A percentile compares a stretch with the other conserved stretches of the same genome.
Conservation (phyloP, 768 basidiomycete genomes). For the Leccinum truebloodii region DNA sequence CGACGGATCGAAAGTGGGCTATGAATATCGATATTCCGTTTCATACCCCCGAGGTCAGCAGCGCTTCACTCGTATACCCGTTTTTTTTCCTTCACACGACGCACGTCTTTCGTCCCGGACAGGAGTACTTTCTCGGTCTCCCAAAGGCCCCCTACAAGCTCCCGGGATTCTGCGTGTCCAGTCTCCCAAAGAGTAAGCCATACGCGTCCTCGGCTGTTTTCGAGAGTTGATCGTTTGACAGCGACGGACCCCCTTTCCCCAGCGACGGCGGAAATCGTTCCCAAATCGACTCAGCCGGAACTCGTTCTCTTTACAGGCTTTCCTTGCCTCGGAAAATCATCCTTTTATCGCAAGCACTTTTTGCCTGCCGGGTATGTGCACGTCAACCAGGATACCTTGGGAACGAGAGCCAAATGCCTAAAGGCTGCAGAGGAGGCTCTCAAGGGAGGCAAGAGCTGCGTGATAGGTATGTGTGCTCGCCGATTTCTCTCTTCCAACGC, state of each 20-base stretch:
- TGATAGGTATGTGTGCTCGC: slow-evolving; percentile 60
- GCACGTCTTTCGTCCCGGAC: neutral
- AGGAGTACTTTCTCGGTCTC: slow-evolving; percentile 80
- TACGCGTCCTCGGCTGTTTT: neutral
- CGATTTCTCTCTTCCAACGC: neutral
- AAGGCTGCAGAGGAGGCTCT: slow-evolving; percentile 60
- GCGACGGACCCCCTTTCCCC: slow-evolving; percentile 43
- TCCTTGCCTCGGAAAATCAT: slow-evolving; percentile 77
- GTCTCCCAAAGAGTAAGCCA: slow-evolving; percentile 34
- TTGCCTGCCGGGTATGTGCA: slow-evolving; percentile 67
- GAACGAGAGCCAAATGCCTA: slow-evolving; percentile 74
- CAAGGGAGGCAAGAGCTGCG: slow-evolving; percentile 59
- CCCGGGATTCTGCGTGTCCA: slow-evolving; percentile 68
- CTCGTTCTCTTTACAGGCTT: slow-evolving; percentile 63
- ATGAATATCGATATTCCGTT: slow-evolving; percentile 73
- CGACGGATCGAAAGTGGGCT: slow-evolving; percentile 86
- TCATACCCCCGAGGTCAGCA: slow-evolving; percentile 76
- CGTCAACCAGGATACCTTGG: slow-evolving; percentile 84
- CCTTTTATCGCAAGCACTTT: slow-evolving; percentile 76
- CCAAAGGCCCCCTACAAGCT: slow-evolving; percentile 46
- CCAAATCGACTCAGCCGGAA: slow-evolving; percentile 33
- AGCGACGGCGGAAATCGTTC: slow-evolving; percentile 17
- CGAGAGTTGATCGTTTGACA: slow-evolving; percentile 4
- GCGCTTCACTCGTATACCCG: neutral
- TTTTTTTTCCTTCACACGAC: neutral